Conservation (phyloP, 345 rosid genomes). For the Viola odorata region DNA sequence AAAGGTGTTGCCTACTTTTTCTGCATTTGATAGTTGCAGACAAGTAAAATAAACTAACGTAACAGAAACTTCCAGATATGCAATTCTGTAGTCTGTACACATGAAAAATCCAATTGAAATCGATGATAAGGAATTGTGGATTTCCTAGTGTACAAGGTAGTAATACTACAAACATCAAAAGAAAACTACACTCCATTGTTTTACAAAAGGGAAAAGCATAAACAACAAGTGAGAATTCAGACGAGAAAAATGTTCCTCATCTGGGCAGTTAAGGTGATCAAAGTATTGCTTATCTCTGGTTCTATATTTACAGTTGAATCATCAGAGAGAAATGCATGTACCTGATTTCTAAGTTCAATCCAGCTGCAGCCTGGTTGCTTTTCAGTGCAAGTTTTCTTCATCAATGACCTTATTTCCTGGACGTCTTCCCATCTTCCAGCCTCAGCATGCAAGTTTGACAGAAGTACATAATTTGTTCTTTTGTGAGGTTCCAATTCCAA, state of each 20-base stretch:
- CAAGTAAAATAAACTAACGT: no score
- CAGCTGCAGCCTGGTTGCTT: slow-evolving; percentile 25
- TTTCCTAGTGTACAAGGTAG: slow-evolving; percentile 1
- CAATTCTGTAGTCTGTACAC: no score
- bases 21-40: no score
- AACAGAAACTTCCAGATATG: no score
- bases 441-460: slow-evolving; percentile 20
- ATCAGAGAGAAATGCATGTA: slow-evolving; percentile 9
- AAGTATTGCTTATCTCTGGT: not conserved
- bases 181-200: no score
- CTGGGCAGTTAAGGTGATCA: slow-evolving; percentile 12
- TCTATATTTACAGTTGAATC: not conserved
- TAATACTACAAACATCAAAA: not conserved
- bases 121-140: not conserved
- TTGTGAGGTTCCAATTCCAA: slow-evolving; percentile 12
- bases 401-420: slow-evolving; percentile 13
- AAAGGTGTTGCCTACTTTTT: no score
- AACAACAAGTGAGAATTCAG: no score
- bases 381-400: slow-evolving; percentile 3
- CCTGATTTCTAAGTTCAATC: slow-evolving; percentile 18
- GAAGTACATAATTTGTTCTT: slow-evolving; percentile 15
- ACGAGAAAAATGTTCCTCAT: slow-evolving; percentile 1
- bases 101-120: not conserved
- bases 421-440: slow-evolving; percentile 17
- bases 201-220: no score